Conservation (phyloP, 352 stramenopile genomes). For the Thraustochytrium sp. region DNA sequence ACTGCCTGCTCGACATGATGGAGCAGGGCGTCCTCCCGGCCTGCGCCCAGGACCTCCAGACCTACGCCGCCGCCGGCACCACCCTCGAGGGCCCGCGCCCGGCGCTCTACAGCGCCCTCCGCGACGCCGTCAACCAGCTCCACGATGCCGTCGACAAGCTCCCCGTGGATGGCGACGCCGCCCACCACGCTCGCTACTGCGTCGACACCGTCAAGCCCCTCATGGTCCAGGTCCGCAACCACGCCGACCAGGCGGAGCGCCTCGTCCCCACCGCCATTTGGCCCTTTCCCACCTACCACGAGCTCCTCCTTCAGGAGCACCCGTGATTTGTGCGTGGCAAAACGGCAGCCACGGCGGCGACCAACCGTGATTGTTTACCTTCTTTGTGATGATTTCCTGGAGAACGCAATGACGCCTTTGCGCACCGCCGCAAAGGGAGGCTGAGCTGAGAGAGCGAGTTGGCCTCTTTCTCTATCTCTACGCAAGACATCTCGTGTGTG, state of each 20-base stretch:
- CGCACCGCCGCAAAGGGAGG: no score
- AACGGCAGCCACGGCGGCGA: no score
- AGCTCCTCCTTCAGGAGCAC: slow-evolving; percentile 47
- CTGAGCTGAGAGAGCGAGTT: no score
- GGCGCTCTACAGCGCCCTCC: slow-evolving; percentile 10
- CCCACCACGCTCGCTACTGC: slow-evolving; percentile 45
- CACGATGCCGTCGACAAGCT: slow-evolving; percentile 39
- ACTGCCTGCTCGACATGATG: slow-evolving; percentile 69
- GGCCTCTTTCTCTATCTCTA: no score
- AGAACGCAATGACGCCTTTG: no score
- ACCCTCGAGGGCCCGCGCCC: slow-evolving; percentile 23
- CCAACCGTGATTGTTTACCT: no score
- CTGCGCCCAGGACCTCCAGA: slow-evolving; percentile 48
- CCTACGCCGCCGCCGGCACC: neutral
- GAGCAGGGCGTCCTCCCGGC: slow-evolving; percentile 60
- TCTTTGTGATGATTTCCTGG: no score
- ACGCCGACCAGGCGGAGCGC: slow-evolving; percentile 46
- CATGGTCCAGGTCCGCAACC: slow-evolving; percentile 42
- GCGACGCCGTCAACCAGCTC: slow-evolving; percentile 41
- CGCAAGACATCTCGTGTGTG: no score
- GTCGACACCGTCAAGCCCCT: slow-evolving; percentile 44
- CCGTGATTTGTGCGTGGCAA: no score
- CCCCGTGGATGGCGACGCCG: slow-evolving; percentile 13
- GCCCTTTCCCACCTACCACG: slow-evolving; percentile 48
- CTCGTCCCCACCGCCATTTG: slow-evolving; percentile 42